Base-by-base conservation (phyloP, 192 early-diverging fungal species). In the Endogone sp. region DNA sequence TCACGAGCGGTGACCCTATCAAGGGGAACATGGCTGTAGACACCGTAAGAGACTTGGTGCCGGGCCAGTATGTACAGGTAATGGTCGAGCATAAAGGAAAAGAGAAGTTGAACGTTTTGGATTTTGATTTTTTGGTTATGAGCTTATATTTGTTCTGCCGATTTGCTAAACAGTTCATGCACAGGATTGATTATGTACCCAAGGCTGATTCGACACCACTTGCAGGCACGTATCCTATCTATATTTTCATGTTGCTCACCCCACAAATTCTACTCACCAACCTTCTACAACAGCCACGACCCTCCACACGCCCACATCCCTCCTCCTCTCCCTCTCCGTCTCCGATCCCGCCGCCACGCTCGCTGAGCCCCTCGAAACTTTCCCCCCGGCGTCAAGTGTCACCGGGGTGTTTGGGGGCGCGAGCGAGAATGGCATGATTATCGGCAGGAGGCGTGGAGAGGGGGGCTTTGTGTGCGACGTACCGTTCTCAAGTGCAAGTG, bases 21-120 rank as follows among this genome's bases (percentile, higher is more conserved):
- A 77, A 76, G 44, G 85, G 83, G n/a, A 86, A 84, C 56, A 82
- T 86, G 79, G 75, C 85, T 2, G 76, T 86, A 1, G 85, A 86
- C 67, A 84, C 82, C 3, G 82, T 77, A 0, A 65, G 70, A 30
- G 83, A 86, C 63, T 71, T 86, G 10, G 57, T 71, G 54, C 69
- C 74, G 9, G 83, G 83, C 4, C 85, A 86, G 49, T 70, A 66
- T 61, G 83, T 84, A 1, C 83, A 82, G 63, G 81, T 83, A 65
- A 80, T 60, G 63, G 58, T 49, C 9, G 37, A 13, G 13, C 71
- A 77, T 20, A 63, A 62, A 57, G 8, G 29, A 64, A 16, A 28
- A 72, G 9, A 70, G 71, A 0, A 11, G 56, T 60, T 54, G 70
- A 29, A 26, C 44, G 27, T n/a, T 8, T 11, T 30, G 22, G 29